Conservation (phyloP, 495 filamentous ascomycete species). For the Hypoxylon crocopeplum region DNA sequence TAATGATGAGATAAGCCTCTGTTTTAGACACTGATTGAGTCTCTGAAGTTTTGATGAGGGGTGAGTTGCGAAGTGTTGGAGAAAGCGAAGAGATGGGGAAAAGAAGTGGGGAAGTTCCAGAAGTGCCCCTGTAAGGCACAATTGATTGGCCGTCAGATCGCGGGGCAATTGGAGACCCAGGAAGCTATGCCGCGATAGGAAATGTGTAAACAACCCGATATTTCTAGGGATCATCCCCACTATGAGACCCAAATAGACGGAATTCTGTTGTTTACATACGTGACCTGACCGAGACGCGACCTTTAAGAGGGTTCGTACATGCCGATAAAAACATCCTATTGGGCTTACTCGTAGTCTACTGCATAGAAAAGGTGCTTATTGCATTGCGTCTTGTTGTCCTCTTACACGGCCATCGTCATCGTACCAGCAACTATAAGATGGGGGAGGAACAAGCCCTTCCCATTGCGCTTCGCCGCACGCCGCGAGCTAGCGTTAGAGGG, state of each 20-base stretch:
- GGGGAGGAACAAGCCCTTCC: slow-evolving; percentile 34
- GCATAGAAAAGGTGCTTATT: background rate
- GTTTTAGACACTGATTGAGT: too few species aligned
- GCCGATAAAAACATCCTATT: slow-evolving; percentile 30
- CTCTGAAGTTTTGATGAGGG: too few species aligned
- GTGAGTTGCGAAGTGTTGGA: background rate
- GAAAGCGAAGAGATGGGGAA: slow-evolving; percentile 11
- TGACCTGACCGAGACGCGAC: slow-evolving; percentile 34
- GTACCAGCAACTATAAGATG: slow-evolving; percentile 20
- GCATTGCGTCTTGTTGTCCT: slow-evolving; percentile 17
- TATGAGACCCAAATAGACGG: slow-evolving; percentile 9
- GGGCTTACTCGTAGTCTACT: slow-evolving; percentile 15
- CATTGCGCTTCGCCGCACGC: slow-evolving; percentile 41
- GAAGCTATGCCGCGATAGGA: slow-evolving; percentile 26
- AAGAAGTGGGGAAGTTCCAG: slow-evolving; percentile 8
- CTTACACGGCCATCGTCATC: background rate
- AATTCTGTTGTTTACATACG: slow-evolving; percentile 13
- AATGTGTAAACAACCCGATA: slow-evolving; percentile 33
- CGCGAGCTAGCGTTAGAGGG: slow-evolving; percentile 14
- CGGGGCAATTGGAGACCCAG: slow-evolving; percentile 19
- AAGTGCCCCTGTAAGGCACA: background rate
- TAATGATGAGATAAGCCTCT: too few species aligned
- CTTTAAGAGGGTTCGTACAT: slow-evolving; percentile 20
- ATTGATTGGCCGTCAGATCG: slow-evolving; percentile 25
- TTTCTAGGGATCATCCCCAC: slow-evolving; percentile 4